These are phyloP conservation scores for Pelargonium cotyledonis DNA, from an alignment of 441 rosid species.

Conservation along the genomic window DNA sequence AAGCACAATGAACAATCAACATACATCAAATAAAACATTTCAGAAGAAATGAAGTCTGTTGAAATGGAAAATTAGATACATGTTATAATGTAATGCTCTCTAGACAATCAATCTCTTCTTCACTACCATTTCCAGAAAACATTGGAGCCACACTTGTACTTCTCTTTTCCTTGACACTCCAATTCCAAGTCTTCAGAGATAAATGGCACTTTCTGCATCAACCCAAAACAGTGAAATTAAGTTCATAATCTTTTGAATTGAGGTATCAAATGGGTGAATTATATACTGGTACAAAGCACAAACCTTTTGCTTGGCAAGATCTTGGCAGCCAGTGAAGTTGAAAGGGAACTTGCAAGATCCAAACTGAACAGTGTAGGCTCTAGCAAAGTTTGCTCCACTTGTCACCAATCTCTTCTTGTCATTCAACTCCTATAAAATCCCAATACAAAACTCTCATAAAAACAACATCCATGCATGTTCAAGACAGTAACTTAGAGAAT, in stretches of 20 bases:
- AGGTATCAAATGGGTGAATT: too few relatives aligned
- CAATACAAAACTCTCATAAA: background rate
- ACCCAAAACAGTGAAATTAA: background rate
- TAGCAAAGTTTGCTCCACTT: slow-evolving; percentile 89
- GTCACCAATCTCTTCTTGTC: slow-evolving; percentile 95
- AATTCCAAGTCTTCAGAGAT: slow-evolving; percentile 62
- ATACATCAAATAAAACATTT: too few relatives aligned
- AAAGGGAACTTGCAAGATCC: slow-evolving; percentile 96
- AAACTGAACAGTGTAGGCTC: slow-evolving; percentile 86
- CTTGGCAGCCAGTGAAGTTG: slow-evolving; percentile 98
- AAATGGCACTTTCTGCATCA: slow-evolving; percentile 83
- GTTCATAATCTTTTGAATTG: background rate
- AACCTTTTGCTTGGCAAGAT: slow-evolving; percentile 98
- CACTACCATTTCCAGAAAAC: slow-evolving; percentile 96
- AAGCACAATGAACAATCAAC: too few relatives aligned
- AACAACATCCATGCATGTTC: too few relatives aligned
- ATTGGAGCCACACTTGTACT: slow-evolving; percentile 91
- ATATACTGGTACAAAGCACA: too few relatives aligned
- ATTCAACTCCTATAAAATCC: slow-evolving; percentile 57
- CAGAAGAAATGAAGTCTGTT: slow-evolving; percentile 9
- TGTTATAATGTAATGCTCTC: background rate
- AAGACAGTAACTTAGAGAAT: too few relatives aligned
- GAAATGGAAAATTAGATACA: slow-evolving; percentile 30
- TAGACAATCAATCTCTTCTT: slow-evolving; percentile 13
- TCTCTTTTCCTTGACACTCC: slow-evolving; percentile 92